These are phyloP conservation scores for Geotrichum australiense DNA, from an alignment of 1,139 yeast species.

Conservation along the genomic window DNA sequence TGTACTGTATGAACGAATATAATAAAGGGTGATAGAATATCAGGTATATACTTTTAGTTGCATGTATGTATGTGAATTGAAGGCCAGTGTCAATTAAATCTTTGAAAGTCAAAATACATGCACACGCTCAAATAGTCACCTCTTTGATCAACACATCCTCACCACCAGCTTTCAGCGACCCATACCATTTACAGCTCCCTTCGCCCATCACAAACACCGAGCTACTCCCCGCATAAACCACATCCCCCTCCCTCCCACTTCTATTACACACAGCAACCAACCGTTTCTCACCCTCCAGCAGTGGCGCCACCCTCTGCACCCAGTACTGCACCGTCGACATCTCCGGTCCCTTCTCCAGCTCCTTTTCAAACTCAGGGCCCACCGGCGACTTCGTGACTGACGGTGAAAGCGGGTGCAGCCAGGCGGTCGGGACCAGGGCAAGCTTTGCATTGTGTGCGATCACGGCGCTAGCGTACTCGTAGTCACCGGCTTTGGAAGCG, in stretches of 20 bases:
- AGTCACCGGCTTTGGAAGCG: slow-evolving; percentile 61
- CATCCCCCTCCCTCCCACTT: slow-evolving; percentile 63
- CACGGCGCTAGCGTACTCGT: slow-evolving; percentile 62
- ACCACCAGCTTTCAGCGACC: slow-evolving; percentile 24
- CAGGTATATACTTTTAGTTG: too few relatives aligned
- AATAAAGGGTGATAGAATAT: too few relatives aligned
- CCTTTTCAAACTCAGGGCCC: slow-evolving; percentile 17
- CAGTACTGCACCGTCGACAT: slow-evolving; percentile 50
- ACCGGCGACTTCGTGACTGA: slow-evolving; percentile 19
- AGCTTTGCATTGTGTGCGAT: slow-evolving; percentile 44
- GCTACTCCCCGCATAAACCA: slow-evolving; percentile 69
- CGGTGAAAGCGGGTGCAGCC: slow-evolving; percentile 53
- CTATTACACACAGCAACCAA: slow-evolving; percentile 58
- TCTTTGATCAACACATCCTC: slow-evolving; percentile 23
- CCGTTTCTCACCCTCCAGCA: slow-evolving; percentile 34
- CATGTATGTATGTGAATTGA: too few relatives aligned
- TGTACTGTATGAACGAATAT: too few relatives aligned
- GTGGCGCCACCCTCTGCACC: slow-evolving; percentile 65
- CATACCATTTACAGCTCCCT: slow-evolving; percentile 19
- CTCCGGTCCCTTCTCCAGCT: slow-evolving; percentile 30
- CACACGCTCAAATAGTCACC: slow-evolving; percentile 18
- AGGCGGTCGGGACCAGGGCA: slow-evolving; percentile 78
- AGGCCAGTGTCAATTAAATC: too few relatives aligned
- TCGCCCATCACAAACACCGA: slow-evolving; percentile 20
- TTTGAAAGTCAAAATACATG: too few relatives aligned